phyloP scores from a whole-genome alignment of 805 yeast genomes.

The Brettanomyces naardenensis region DNA sequence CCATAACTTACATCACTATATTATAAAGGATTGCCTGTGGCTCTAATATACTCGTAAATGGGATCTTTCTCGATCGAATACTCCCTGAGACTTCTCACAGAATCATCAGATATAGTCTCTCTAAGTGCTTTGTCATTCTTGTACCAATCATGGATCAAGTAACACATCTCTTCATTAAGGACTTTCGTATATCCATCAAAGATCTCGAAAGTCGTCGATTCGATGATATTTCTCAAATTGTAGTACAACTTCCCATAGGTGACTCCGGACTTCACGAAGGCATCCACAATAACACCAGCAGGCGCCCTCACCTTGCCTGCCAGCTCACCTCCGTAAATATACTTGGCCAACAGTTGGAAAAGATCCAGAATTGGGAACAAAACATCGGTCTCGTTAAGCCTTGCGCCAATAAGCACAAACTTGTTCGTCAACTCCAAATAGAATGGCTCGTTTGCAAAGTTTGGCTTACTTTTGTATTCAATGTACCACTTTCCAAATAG shows the following conservation, averaged over 20 bases:
- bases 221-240: slow-evolving; percentile 53
- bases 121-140: slow-evolving; percentile 53
- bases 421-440: slow-evolving; percentile 30
- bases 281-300: slow-evolving; percentile 50
- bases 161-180: slow-evolving; percentile 49
- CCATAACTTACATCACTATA: neutral
- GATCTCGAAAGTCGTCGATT: slow-evolving; percentile 47
- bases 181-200: slow-evolving; percentile 34
- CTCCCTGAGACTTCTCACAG: slow-evolving; percentile 33
- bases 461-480: slow-evolving; percentile 21
- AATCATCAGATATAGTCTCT: slow-evolving; percentile 43
- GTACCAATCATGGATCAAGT: slow-evolving; percentile 63
- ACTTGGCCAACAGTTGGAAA: slow-evolving; percentile 54
- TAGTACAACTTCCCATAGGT: slow-evolving; percentile 59
- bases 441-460: slow-evolving; percentile 28
- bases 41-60: slow-evolving; percentile 36
- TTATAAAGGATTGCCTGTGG: slow-evolving; percentile 29
- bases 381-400: slow-evolving; percentile 58
- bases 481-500: slow-evolving; percentile 45
- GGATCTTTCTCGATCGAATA: slow-evolving; percentile 55
- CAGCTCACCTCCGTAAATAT: slow-evolving; percentile 30
- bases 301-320: slow-evolving; percentile 11
- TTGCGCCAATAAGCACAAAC: slow-evolving; percentile 44
- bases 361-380: slow-evolving; percentile 75
- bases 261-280: slow-evolving; percentile 58